phyloP scores from a whole-genome alignment of 768 basidiomycete species.

The Serendipita sp. region DNA sequence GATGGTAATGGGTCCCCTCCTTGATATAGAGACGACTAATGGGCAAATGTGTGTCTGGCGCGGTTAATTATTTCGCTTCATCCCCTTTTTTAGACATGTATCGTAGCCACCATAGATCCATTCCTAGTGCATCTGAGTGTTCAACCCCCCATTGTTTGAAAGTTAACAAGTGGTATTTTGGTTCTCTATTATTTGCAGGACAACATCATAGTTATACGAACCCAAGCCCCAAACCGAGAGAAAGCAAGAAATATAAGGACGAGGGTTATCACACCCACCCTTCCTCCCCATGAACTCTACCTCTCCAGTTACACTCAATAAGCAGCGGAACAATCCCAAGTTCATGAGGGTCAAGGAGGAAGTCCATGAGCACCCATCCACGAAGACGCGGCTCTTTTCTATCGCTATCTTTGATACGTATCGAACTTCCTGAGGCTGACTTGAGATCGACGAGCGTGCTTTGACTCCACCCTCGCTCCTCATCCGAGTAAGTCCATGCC shows the following conservation, averaged over 20 bases:
- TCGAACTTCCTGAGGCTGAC: conserved; percentile 9
- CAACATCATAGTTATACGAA: too few relatives aligned
- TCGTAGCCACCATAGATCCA: too few relatives aligned
- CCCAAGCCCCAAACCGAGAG: too few relatives aligned
- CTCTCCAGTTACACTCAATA: conserved; percentile 65
- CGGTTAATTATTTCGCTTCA: too few relatives aligned
- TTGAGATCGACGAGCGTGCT: conserved; percentile 1
- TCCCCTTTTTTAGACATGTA: too few relatives aligned
- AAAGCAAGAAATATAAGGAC: too few relatives aligned
- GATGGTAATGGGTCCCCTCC: background rate
- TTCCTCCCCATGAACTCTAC: conserved; percentile 16
- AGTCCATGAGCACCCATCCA: conserved; percentile 69
- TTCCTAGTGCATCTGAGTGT: too few relatives aligned
- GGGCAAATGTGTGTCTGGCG: too few relatives aligned
- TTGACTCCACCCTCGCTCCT: background rate
- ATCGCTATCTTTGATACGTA: conserved; percentile 13
- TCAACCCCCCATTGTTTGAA: too few relatives aligned
- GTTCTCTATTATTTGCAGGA: too few relatives aligned
- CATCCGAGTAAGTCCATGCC: too few relatives aligned
- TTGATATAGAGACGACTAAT: background rate
- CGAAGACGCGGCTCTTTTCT: conserved; percentile 33
- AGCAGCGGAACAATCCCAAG: conserved; percentile 44
- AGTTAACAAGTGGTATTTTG: too few relatives aligned
- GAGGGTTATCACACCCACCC: conserved; percentile 10
- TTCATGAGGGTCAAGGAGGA: conserved; percentile 41